These are phyloP conservation scores for Thuja plicata DNA, from an alignment of 83 land plant species.

Conservation along the genomic window DNA sequence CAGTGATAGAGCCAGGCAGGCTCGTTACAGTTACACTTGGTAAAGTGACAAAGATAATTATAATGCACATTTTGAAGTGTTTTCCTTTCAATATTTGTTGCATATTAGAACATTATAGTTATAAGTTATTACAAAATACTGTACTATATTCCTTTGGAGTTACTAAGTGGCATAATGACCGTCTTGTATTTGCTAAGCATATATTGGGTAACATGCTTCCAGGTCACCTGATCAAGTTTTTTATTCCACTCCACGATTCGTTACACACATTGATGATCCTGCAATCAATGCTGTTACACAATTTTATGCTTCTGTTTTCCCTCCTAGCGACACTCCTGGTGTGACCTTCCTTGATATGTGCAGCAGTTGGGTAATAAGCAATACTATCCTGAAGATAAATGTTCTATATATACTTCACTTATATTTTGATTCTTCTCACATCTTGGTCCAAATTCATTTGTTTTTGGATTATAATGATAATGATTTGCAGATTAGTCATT, in stretches of 20 bases:
- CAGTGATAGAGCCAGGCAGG: too few relatives aligned
- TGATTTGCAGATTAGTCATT: conserved; percentile 80
- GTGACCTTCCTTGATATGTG: conserved; percentile 87
- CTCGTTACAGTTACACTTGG: background rate
- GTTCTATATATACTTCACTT: background rate
- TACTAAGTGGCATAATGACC: background rate
- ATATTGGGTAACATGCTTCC: conserved; percentile 15
- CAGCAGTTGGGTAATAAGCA: conserved; percentile 88
- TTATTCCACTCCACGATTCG: conserved; percentile 87
- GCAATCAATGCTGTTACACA: conserved; percentile 92
- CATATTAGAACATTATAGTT: background rate
- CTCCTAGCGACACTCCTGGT: conserved; percentile 88
- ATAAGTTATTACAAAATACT: background rate
- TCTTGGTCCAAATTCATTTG: background rate
- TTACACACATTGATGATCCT: conserved; percentile 95
- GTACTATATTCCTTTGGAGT: background rate
- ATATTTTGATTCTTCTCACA: background rate
- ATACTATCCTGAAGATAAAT: background rate
- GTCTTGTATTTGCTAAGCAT: conserved; percentile 8
- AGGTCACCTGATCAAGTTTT: conserved; percentile 82
- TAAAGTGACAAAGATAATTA: background rate
- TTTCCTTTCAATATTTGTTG: background rate
- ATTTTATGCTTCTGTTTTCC: conserved; percentile 82
- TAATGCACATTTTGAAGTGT: background rate
- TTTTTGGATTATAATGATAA: conserved; percentile 11